A percentile compares a stretch with the other conserved stretches of the same genome.
Conservation (phyloP, 2,329 filamentous ascomycete species). For the Alternaria postmessia region DNA sequence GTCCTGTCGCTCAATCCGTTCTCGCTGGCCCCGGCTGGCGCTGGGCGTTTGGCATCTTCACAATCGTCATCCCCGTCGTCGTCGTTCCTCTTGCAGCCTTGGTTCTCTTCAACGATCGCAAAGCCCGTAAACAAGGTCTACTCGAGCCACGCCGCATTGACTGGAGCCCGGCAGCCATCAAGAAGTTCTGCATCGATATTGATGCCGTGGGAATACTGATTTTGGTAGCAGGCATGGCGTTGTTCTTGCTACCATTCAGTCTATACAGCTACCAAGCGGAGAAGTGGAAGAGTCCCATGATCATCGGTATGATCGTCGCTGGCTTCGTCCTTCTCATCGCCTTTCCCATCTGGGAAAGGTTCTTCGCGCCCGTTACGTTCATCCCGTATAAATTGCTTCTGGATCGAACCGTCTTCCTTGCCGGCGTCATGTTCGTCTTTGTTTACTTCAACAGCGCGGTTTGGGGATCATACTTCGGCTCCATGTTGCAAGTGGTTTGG, state of each 20-base stretch:
- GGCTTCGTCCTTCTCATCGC: constrained; percentile 40
- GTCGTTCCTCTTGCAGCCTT: constrained; percentile 66
- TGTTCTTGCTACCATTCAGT: constrained; percentile 74
- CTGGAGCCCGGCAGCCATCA: background rate
- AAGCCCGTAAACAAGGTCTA: background rate
- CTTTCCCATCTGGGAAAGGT: background rate
- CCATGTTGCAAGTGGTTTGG: constrained; percentile 50
- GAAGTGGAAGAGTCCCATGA: constrained; percentile 42
- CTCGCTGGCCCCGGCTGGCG: constrained; percentile 66
- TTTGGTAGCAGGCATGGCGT: constrained; percentile 62
- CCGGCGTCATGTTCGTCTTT: constrained; percentile 57
- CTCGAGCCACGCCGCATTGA: background rate
- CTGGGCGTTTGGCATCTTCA: constrained; percentile 73
- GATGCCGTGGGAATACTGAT: background rate
- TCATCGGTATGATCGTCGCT: constrained; percentile 50
- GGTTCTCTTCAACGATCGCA: constrained; percentile 59
- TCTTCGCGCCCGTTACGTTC: background rate
- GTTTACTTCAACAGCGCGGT: constrained; percentile 33
- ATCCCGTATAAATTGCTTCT: constrained; percentile 43
- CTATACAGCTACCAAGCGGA: constrained; percentile 52
- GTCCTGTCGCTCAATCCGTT: constrained; percentile 64
- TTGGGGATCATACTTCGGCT: constrained; percentile 50
- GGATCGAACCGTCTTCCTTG: constrained; percentile 57
- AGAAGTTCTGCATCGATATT: background rate
- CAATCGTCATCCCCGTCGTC: constrained; percentile 69